Evolutionary conservation across 768 basidiomycete genomes (phyloP).

Genomic region (Cystoderma amianthinum): DNA sequence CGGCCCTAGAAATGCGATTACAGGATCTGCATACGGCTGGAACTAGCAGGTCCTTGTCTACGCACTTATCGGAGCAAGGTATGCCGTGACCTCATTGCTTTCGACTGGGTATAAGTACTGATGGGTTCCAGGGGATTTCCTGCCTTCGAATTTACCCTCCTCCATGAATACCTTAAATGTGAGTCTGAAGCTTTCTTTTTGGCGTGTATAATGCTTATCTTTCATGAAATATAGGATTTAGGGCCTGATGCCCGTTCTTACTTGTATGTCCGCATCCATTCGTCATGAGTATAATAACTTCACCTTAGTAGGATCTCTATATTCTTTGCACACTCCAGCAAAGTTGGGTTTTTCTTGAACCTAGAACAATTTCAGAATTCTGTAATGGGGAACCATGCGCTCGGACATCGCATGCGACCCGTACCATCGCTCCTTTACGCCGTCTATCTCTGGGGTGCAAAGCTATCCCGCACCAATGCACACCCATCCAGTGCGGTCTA

Average conservation of each 20-base stretch:
- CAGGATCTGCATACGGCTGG: conserved; percentile 28
- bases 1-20: conserved; percentile 34
- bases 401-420: conserved; percentile 23
- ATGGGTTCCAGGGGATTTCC: conserved; percentile 11
- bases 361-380: conserved; percentile 30
- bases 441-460: conserved; percentile 29
- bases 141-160: conserved; percentile 7
- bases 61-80: too few species aligned
- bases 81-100: too few species aligned
- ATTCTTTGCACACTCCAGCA: too few species aligned
- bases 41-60: conserved; percentile 1
- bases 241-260: too few species aligned
- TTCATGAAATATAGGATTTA: too few species aligned
- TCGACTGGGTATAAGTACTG: too few species aligned
- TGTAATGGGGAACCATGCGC: conserved; percentile 18
- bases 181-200: conserved; percentile 5
- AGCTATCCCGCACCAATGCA: conserved; percentile 18
- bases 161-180: conserved; percentile 5
- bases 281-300: too few species aligned
- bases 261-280: too few species aligned
- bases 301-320: too few species aligned
- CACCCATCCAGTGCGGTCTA: conserved; percentile 2
- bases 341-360: conserved; percentile 50
- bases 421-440: conserved; percentile 28
- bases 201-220: not conserved